Conservation (phyloP, 768 basidiomycete species). For the Hydnum rufescens region DNA sequence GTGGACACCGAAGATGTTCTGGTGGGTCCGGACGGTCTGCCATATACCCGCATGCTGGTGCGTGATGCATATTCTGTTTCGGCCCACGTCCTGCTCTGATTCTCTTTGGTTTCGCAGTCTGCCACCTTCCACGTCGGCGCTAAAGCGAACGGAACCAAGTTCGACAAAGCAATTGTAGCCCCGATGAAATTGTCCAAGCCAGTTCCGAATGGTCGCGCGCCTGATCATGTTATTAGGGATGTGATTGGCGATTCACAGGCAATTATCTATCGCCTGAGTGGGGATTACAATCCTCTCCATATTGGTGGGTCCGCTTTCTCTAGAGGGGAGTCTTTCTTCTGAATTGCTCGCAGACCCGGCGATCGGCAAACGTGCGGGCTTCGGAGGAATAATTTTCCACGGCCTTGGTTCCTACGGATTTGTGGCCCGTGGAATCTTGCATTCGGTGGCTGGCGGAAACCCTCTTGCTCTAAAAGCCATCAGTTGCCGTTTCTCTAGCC, state of each 20-base stretch:
- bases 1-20: conserved; percentile 42
- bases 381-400: conserved; percentile 72
- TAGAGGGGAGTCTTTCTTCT: not conserved
- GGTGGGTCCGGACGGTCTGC: conserved; percentile 37
- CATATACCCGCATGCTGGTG: conserved; percentile 45
- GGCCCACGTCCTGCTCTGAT: not conserved
- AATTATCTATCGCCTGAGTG: conserved; percentile 48
- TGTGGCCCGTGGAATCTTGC: conserved; percentile 55
- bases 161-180: conserved; percentile 38
- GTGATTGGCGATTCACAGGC: conserved; percentile 45
- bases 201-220: conserved; percentile 37
- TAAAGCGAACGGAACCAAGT: conserved; percentile 41
- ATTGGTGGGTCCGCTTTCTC: conserved; percentile 27
- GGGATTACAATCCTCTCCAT: conserved; percentile 65
- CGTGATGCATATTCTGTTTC: conserved; percentile 7
- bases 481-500: conserved; percentile 60
- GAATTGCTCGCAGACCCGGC: conserved; percentile 33
- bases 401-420: conserved; percentile 71
- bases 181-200: conserved; percentile 32
- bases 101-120: conserved; percentile 20
- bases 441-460: conserved; percentile 38
- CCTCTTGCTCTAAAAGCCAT: conserved; percentile 44
- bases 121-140: conserved; percentile 54
- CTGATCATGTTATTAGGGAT: conserved; percentile 42
- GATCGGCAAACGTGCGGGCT: conserved; percentile 53